phyloP scores from a whole-genome alignment of 1,284 basidiomycete genomes.

The Microbotryum intermedium region DNA sequence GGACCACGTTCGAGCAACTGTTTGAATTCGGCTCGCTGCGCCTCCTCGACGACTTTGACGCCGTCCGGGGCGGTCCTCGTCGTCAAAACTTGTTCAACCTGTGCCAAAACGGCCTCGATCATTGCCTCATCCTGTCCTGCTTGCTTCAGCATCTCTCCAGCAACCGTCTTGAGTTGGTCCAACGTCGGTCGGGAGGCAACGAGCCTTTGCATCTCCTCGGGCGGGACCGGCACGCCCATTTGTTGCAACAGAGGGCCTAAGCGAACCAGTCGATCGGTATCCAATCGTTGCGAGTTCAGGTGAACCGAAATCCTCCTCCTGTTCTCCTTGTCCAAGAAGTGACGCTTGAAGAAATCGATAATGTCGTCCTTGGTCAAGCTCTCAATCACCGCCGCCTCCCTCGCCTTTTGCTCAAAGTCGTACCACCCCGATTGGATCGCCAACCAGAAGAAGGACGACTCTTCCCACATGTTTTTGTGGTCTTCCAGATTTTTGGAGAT shows the following conservation, averaged over 20 bases:
- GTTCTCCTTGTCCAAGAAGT: slow-evolving; percentile 32
- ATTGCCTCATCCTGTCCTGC: slow-evolving; percentile 33
- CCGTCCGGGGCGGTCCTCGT: slow-evolving; percentile 3
- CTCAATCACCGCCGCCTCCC: slow-evolving; percentile 58
- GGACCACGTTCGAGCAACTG: too few relatives aligned
- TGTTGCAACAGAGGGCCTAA: slow-evolving; percentile 55
- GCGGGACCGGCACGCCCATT: slow-evolving; percentile 52
- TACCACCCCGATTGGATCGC: slow-evolving; percentile 67
- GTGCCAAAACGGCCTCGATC: neutral
- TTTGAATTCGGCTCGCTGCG: too few relatives aligned
- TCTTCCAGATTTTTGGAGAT: slow-evolving; percentile 62
- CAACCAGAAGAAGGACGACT: slow-evolving; percentile 55
- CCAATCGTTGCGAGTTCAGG: slow-evolving; percentile 54
- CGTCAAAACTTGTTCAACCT: slow-evolving; percentile 3
- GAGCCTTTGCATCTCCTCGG: slow-evolving; percentile 47
- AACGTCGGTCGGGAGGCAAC: slow-evolving; percentile 47
- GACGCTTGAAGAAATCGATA: slow-evolving; percentile 53
- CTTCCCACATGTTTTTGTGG: slow-evolving; percentile 61
- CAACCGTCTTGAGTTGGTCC: slow-evolving; percentile 51
- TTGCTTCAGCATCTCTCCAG: slow-evolving; percentile 47
- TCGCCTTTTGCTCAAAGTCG: slow-evolving; percentile 62
- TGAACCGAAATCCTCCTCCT: slow-evolving; percentile 58
- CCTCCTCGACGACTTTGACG: slow-evolving; percentile 11
- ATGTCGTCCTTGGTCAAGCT: slow-evolving; percentile 68
- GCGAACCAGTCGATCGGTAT: slow-evolving; percentile 48